Base-by-base conservation (phyloP, 2,329 filamentous ascomycete species). In the Akanthomyces muscarius region DNA sequence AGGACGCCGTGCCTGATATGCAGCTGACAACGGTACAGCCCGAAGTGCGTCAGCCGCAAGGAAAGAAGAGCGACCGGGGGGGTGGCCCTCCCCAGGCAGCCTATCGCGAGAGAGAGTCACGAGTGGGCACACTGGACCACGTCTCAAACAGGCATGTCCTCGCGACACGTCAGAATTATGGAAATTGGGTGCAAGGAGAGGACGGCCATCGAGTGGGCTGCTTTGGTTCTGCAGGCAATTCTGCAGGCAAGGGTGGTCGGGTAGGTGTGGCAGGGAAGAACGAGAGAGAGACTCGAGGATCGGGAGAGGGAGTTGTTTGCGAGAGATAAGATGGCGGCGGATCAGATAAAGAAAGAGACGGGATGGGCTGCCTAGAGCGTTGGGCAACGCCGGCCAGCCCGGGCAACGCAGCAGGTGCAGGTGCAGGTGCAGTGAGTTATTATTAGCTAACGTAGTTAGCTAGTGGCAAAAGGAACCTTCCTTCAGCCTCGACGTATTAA, bases 1-100 rank as follows among this genome's bases (percentile, higher is more conserved):
- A 52, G 48, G 18, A 30, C 21, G 30, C 38, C 7, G 45, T 30
- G 23, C 57, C 47, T 44, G 54, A 50, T 38, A 18, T n/a, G 36
- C 55, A 48, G 55, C 55, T 48, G 55, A 58, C 44, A 58, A 38
- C 42, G 55, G 57, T 21, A 38, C 59, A n/a, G 59, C 59, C 51
- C 28, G 13, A 54, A 28, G 25, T 54, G 59, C 59, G 59, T 61
- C 59, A 61, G 59, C 59, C 59, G 50, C 59, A 54, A 61, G 18
- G 47, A 28, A 16, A 30, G 28, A 30, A 30, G 36, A 33, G 36
- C 7, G 36, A 36, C 30, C 52, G 52, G 36, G 52, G 52, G 38
- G 21, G 51, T 7, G 25, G 36, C 21, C 30, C 45, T 14, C 30
- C 33, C 18, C 23, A 44, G 33, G 23, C 30, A 45, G 56, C 41